Evolutionary conservation across 306 rosid species (phyloP).

Genomic region (Castanea crenata): DNA sequence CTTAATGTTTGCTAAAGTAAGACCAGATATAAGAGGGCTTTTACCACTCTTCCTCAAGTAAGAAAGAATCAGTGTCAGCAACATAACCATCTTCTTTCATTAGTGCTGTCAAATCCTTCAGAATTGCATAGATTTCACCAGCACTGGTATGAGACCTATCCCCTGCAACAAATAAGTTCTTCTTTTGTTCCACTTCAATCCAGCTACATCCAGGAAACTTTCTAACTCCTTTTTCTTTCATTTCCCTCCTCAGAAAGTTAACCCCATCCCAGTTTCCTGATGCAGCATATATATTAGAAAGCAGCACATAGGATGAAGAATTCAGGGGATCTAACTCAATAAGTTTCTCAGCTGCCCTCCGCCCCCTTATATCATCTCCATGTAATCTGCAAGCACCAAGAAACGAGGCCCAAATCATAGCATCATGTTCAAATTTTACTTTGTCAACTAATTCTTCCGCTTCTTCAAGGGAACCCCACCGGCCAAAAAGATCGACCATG

Average conservation of each 20-base stretch:
- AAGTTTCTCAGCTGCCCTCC: conserved; percentile 61
- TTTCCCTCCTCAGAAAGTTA: conserved; percentile 53
- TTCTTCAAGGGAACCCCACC: conserved; percentile 81
- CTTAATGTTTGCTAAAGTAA: neutral
- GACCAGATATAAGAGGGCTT: neutral
- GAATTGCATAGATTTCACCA: conserved; percentile 42
- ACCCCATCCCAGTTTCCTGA: conserved; percentile 73
- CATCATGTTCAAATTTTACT: conserved; percentile 41
- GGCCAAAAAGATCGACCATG: conserved; percentile 75
- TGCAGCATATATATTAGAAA: conserved; percentile 64
- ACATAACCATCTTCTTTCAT: conserved; percentile 40
- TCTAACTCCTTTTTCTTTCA: conserved; percentile 61
- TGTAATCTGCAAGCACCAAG: conserved; percentile 81
- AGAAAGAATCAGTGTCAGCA: conserved; percentile 11
- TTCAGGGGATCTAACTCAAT: conserved; percentile 56
- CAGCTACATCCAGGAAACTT: conserved; percentile 77
- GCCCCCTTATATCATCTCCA: conserved; percentile 76
- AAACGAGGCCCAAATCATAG: conserved; percentile 73
- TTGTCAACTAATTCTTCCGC: conserved; percentile 57
- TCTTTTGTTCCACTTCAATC: conserved; percentile 60
- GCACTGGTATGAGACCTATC: conserved; percentile 46
- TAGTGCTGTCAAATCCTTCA: conserved; percentile 45
- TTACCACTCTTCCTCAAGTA: conserved; percentile 17
- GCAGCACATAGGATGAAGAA: conserved; percentile 69
- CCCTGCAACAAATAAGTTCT: conserved; percentile 49